Base-by-base conservation (phyloP, 257 asterid genomes). In the Petunia secreta region DNA sequence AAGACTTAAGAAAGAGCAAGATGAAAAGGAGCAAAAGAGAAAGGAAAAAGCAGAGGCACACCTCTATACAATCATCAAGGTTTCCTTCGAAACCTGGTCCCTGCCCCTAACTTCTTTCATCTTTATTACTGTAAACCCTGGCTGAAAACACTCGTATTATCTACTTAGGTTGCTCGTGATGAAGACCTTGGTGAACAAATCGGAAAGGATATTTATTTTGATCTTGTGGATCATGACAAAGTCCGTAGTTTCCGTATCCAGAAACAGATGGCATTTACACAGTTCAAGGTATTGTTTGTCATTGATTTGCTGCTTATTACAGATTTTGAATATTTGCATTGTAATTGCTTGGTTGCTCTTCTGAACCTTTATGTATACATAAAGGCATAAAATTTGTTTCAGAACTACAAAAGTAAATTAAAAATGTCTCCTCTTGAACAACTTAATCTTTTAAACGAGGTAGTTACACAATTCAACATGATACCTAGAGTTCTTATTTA, bases 201-300 rank as follows among this genome's bases (percentile, higher is more conserved):
- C 88, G 98, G 98, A 57, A 88, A 75, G 77, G 93, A 91, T 5
- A 87, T 90, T 83, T 88, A 92, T 88, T 94, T 94, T 89, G 98
- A 94, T 87, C 92, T 94, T 62, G 95, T 94, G 65, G 97, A 94
- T 87, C 98, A 94, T 88, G 97, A 92, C 75, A 91, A 91, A 91
- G 97, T 92, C 86, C 93, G 81, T 67, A 82, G 83, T 79, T 94
- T 94, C 57, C 94, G 97, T 55, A 92, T 94, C 81, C 97, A 91
- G 91, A 94, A 94, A 83, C 92, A 94, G 76, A 81, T 82, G 40
- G 79, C 95, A 36, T 92, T 94, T 83, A 90, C 80, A 58, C 64
- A 81, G 83, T 93, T 93, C 76, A 93, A 92, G 98, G 98, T 93
- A 89, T 52, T 25, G 68, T 65, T 67, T 3, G 15, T 52, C 59